Conservation (phyloP, 2,329 filamentous ascomycete species). For the Bipolaris gigantea region DNA sequence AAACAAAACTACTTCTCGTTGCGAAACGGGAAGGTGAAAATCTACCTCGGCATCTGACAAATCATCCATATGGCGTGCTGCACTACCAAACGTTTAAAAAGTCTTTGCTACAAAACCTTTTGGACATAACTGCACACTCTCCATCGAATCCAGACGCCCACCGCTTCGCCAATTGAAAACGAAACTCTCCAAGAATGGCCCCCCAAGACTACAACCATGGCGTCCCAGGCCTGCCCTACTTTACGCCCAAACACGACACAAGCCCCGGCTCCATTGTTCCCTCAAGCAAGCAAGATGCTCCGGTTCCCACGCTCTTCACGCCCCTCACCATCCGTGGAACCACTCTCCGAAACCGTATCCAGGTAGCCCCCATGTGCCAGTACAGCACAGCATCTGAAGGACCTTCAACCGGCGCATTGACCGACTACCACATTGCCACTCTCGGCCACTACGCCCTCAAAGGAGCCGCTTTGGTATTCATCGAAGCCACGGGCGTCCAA, state of each 20-base stretch:
- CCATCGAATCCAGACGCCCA: not conserved
- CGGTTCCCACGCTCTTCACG: slow-evolving; percentile 39
- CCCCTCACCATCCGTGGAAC: slow-evolving; percentile 42
- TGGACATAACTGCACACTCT: not conserved
- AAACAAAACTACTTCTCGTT: not conserved
- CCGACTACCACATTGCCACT: slow-evolving; percentile 45
- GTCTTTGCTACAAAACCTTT: not conserved
- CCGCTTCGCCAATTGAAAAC: not conserved
- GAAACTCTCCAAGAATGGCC: slow-evolving; percentile 21
- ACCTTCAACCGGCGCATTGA: slow-evolving; percentile 40
- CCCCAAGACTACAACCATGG: slow-evolving; percentile 33
- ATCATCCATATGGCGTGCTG: slow-evolving; percentile 14
- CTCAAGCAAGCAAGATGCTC: slow-evolving; percentile 7
- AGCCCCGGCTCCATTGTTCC: slow-evolving; percentile 44
- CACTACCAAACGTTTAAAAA: not conserved
- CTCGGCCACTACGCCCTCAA: slow-evolving; percentile 47
- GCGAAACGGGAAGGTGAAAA: slow-evolving; percentile 1
- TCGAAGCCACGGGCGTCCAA: slow-evolving; percentile 45
- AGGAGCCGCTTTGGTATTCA: slow-evolving; percentile 39
- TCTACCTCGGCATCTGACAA: slow-evolving; percentile 23
- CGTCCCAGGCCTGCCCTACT: slow-evolving; percentile 45
- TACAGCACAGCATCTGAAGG: slow-evolving; percentile 40
- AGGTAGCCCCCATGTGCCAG: slow-evolving; percentile 47
- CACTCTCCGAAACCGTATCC: slow-evolving; percentile 43
- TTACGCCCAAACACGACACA: slow-evolving; percentile 49